Evolutionary conservation across 1,284 basidiomycete genomes (phyloP).

Genomic region (Chiua sp.): DNA sequence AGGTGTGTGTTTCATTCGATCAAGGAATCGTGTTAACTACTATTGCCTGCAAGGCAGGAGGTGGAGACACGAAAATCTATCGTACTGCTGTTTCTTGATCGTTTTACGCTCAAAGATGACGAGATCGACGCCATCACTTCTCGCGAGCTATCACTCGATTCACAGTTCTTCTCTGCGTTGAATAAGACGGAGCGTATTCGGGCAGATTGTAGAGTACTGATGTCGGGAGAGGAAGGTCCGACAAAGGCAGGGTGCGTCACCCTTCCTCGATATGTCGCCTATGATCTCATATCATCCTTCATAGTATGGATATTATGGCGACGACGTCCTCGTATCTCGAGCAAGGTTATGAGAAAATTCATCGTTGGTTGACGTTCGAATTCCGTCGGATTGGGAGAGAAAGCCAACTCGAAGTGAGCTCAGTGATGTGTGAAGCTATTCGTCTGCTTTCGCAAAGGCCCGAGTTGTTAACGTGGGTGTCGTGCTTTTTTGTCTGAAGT

Average conservation of each 20-base stretch:
- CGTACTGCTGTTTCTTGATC: constrained; percentile 78
- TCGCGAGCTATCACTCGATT: constrained; percentile 77
- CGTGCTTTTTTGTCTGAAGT: neutral
- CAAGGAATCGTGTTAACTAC: constrained; percentile 1
- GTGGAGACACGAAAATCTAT: constrained; percentile 76
- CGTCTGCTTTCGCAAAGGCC: constrained; percentile 74
- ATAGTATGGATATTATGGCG: constrained; percentile 88
- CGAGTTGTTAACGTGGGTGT: constrained; percentile 76
- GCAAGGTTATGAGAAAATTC: constrained; percentile 88
- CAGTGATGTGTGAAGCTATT: constrained; percentile 77
- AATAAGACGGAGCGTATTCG: constrained; percentile 87
- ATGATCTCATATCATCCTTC: constrained; percentile 5
- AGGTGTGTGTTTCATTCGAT: constrained; percentile 53
- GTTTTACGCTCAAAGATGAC: constrained; percentile 82
- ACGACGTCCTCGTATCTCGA: constrained; percentile 85
- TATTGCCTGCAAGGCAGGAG: constrained; percentile 54
- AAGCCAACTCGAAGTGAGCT: constrained; percentile 78
- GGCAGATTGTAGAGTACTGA: constrained; percentile 83
- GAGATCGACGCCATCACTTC: constrained; percentile 81
- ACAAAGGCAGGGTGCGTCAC: constrained; percentile 78
- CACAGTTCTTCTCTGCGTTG: constrained; percentile 83
- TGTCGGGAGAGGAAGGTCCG: constrained; percentile 85
- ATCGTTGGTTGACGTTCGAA: constrained; percentile 86
- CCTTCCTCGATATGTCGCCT: neutral
- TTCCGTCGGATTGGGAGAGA: constrained; percentile 85